Percentiles rank a stretch among this genome's conserved stretches.
Conservation (phyloP, 1,284 basidiomycete genomes). For the Thelephora terrestris region DNA sequence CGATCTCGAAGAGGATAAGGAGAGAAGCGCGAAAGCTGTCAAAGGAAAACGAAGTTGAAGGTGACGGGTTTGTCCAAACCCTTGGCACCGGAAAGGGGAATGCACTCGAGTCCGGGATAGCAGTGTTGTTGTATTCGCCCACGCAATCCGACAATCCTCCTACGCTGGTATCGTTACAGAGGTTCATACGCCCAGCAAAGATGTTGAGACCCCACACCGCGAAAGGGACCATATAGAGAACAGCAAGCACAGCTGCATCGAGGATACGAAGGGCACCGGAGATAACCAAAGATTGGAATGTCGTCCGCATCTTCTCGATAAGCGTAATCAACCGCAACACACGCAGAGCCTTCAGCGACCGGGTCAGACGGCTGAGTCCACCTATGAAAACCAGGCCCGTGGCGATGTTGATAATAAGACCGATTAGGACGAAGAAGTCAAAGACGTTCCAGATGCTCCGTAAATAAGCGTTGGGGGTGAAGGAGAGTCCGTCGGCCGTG, state of each 20-base stretch:
- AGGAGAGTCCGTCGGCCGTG: slow-evolving; percentile 86
- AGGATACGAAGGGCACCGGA: slow-evolving; percentile 81
- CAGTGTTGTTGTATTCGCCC: slow-evolving; percentile 64
- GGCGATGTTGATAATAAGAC: slow-evolving; percentile 75
- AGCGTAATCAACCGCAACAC: slow-evolving; percentile 88
- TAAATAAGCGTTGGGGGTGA: slow-evolving; percentile 92
- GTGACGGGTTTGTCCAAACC: slow-evolving; percentile 82
- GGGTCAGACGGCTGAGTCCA: slow-evolving; percentile 73
- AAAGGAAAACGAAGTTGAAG: slow-evolving; percentile 83
- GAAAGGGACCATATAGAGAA: slow-evolving; percentile 94
- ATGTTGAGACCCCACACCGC: slow-evolving; percentile 97
- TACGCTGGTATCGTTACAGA: slow-evolving; percentile 71
- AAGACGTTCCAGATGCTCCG: slow-evolving; percentile 89
- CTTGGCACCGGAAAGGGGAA: slow-evolving; percentile 74
- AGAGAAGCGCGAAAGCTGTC: slow-evolving; percentile 83
- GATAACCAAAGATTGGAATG: slow-evolving; percentile 88
- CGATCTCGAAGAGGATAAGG: slow-evolving; percentile 94
- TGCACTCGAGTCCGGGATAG: slow-evolving; percentile 31
- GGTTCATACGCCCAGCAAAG: slow-evolving; percentile 79
- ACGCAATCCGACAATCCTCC: slow-evolving; percentile 57
- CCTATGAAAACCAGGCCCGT: slow-evolving; percentile 74
- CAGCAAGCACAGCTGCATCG: slow-evolving; percentile 87
- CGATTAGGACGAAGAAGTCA: slow-evolving; percentile 81
- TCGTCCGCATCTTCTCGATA: slow-evolving; percentile 78
- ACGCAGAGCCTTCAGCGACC: slow-evolving; percentile 84